Percentiles rank a stretch among this genome's conserved stretches.
Evolutionary conservation across 2,329 filamentous ascomycete genomes (phyloP).

Genomic region (Acephala macrosclerotiorum): DNA sequence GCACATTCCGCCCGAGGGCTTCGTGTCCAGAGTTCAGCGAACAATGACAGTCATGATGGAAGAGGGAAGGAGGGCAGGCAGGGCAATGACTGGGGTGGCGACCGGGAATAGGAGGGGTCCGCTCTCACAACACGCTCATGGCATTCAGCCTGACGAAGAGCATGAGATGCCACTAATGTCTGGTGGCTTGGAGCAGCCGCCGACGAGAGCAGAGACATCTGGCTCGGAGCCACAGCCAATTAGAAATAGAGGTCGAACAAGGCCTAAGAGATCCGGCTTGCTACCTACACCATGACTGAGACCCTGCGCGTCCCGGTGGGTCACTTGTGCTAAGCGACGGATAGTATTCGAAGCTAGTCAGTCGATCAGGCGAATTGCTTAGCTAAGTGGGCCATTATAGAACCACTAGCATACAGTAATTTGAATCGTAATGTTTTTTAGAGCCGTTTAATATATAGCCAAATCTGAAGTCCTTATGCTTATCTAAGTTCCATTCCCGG

Average conservation of each 20-base stretch:
- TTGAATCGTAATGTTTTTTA: no score
- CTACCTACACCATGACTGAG: background rate
- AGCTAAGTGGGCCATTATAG: no score
- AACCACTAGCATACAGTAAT: no score
- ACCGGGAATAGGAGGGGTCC: background rate
- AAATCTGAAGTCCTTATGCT: no score
- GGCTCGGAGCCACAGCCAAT: background rate
- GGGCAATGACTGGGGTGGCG: constrained; percentile 2
- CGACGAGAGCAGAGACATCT: background rate
- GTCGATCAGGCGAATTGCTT: no score
- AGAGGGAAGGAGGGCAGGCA: background rate
- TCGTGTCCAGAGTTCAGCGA: background rate
- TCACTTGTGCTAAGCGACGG: background rate
- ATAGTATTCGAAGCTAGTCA: no score
- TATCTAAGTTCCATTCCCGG: no score
- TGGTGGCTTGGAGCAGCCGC: background rate
- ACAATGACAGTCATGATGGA: background rate
- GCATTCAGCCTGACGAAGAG: background rate
- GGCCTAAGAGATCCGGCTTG: background rate
- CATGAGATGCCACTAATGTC: constrained; percentile 1
- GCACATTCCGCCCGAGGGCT: background rate
- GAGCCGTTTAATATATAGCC: no score
- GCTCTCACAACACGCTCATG: background rate
- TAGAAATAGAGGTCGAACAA: background rate
- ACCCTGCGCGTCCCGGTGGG: background rate